Base-by-base conservation (phyloP, 208 protist species). In the Crithidia thermophila region DNA sequence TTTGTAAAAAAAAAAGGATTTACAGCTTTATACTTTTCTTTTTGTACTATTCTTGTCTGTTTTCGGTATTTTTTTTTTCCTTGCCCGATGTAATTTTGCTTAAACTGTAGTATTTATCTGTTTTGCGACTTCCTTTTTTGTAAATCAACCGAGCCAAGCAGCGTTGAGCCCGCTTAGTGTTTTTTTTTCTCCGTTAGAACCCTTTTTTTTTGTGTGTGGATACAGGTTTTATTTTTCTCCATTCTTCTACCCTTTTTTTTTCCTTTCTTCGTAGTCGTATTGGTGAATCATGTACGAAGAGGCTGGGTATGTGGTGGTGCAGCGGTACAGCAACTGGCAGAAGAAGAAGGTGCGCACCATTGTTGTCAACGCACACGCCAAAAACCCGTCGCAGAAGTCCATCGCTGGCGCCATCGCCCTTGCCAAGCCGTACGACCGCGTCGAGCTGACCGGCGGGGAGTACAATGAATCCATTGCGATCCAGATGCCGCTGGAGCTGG, bases 331-430 rank as follows among this genome's bases (percentile, higher is more conserved):
- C 63, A 52, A 57, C 37, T 96, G 91, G 91, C 88, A 94, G 53
- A 93, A 91, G 34, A 93, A 92, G 55, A 93, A 87, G 42, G 91
- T 96, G 1, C 85, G 87, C 13, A 93, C 91, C 3, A 89, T 93
- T 45, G 50, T 93, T 18, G 91, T 96, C 37, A 96, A 93, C 43
- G 60, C 81, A 8, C 84, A 83, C 62, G 74, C 85, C 49, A 89
- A 88, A 49, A 73, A 65, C 14, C 43, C 77, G 1, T 67, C 73
- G 11, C 70, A 85, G 14, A 79, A 84, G 30, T 88, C 77, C 47
- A 89, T 96, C 63, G 52, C 67, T 0, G 69, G 67, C 28, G 91
- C 88, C 42, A 62, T 96, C 16, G 64, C 77, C 18, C 69, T 90
- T n/a, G 91, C 85, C 9, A 88, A 90, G 52, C 87, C 91, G 18